Evolutionary conservation across 257 asterid genomes (phyloP), one percentile per base, ranked within the genome.

Genomic region (Gardenia jasminoides): DNA sequence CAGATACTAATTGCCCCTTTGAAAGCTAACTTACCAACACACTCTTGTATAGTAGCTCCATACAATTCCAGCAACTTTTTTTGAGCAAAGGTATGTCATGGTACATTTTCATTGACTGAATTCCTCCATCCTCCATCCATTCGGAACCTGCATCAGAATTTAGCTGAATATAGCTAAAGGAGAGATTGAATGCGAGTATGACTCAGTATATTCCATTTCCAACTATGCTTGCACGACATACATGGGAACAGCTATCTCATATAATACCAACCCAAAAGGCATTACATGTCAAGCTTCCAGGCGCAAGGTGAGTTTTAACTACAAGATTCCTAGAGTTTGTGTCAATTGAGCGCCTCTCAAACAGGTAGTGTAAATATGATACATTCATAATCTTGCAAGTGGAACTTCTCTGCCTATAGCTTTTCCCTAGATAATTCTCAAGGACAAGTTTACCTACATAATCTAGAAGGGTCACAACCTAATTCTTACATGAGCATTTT

Each of bases 71-170:
- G 81, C 80, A n/a, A n/a, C n/a, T 92, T 82, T 33, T 83, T 93
- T 83, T 93, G 94, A 67, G 96, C 90, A 81, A 85, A 90, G 54
- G 75, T 72, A 95, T 79, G 72, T 81, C 90, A 66, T 83, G 81
- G 80, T 89, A 91, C 86, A 93, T 85, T 80, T 82, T 89, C 50
- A 72, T 74, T 41, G 98, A 89, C 48, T 84, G 91, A 62, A 90
- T 67, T 61, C 94, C 92, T 65, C 90, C 94, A 67, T 93, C 98
- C 84, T 86, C 92, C 99, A 95, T 93, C 99, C 99, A 95, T 80
- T 95, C 93, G 93, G 83, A 54, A 93, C 97, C 99, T 95, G 88
- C 84, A 81, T 61, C 72, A 74, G 72, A 81, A 69, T 39, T 67
- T 10, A 11, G 68, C 52, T 74, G 31, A 58, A 62, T 11, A 56